phyloP scores from a whole-genome alignment of 1,139 yeast genomes.

The Geotrichum armillariae region DNA sequence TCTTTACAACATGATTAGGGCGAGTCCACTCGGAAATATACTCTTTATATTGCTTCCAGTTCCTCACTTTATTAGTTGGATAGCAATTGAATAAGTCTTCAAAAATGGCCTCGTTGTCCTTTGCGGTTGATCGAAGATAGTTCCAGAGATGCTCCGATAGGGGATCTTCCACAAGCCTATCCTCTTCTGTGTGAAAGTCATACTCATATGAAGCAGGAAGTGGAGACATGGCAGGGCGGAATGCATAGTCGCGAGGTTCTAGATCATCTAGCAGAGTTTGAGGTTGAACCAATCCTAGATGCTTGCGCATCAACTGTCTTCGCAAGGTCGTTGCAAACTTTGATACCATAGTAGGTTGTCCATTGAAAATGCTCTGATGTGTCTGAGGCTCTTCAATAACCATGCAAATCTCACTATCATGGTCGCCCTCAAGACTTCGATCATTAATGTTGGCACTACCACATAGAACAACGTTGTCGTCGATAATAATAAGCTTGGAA shows the following conservation, averaged over 20 bases:
- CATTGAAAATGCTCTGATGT: conserved; percentile 15
- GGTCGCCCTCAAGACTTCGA: conserved; percentile 24
- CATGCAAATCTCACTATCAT: conserved; percentile 26
- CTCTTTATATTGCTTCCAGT: conserved; percentile 21
- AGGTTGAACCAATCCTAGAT: conserved; percentile 21
- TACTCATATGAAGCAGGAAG: conserved; percentile 21
- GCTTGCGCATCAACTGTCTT: conserved; percentile 23
- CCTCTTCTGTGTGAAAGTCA: conserved; percentile 22
- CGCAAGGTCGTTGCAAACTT: conserved; percentile 24
- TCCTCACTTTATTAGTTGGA: conserved; percentile 22
- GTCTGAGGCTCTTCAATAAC: conserved; percentile 23
- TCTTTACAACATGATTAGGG: conserved; percentile 20
- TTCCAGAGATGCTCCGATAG: conserved; percentile 23
- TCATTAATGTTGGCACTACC: conserved; percentile 27
- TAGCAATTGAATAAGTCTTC: conserved; percentile 23
- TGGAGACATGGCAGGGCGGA: conserved; percentile 17
- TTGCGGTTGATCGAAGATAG: conserved; percentile 16
- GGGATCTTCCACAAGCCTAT: conserved; percentile 22
- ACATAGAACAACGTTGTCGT: conserved; percentile 23
- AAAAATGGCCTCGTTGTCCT: conserved; percentile 21
- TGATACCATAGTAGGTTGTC: conserved; percentile 20
- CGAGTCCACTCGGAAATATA: conserved; percentile 16
- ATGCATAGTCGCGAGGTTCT: conserved; percentile 1
- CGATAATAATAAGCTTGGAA: conserved; percentile 25
- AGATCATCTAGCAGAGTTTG: conserved; percentile 10